Evolutionary conservation across 331 rosid species (phyloP).

Genomic region (Acacia pycnantha): DNA sequence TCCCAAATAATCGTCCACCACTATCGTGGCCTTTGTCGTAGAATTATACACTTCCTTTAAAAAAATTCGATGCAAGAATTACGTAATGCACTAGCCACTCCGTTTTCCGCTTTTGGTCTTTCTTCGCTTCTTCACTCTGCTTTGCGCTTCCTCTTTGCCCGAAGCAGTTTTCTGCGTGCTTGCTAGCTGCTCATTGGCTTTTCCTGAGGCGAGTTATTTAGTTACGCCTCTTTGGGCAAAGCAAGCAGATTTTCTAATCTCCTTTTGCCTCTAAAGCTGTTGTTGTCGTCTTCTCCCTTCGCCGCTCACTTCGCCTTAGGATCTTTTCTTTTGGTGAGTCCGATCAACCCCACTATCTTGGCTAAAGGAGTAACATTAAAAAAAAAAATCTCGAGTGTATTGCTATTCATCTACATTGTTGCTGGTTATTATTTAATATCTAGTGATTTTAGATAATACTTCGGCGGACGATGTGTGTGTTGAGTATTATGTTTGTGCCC

Average conservation of each 20-base stretch:
- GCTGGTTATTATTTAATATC: not conserved
- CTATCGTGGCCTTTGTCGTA: not conserved
- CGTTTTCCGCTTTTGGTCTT: not conserved
- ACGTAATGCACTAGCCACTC: not conserved
- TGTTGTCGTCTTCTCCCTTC: not conserved
- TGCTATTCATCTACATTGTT: not conserved
- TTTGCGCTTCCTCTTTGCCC: not conserved
- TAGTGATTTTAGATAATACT: not conserved
- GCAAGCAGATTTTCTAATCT: not conserved
- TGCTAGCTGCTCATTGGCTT: not conserved
- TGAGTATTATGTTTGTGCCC: not conserved
- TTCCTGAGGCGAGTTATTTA: not conserved
- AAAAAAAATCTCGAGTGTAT: not conserved
- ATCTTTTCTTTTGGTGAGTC: not conserved
- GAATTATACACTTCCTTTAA: not conserved
- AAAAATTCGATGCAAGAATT: not conserved
- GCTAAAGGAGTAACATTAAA: not conserved
- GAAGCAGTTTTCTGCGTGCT: not conserved
- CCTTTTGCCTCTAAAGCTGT: not conserved
- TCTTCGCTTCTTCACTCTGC: not conserved
- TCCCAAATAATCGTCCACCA: not conserved
- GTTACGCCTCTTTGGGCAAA: not conserved
- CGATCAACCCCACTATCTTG: not conserved
- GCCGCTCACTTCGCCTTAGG: not conserved
- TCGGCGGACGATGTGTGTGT: not conserved